Conservation (phyloP, 352 stramenopile species). For the Pythium brachiatum region DNA sequence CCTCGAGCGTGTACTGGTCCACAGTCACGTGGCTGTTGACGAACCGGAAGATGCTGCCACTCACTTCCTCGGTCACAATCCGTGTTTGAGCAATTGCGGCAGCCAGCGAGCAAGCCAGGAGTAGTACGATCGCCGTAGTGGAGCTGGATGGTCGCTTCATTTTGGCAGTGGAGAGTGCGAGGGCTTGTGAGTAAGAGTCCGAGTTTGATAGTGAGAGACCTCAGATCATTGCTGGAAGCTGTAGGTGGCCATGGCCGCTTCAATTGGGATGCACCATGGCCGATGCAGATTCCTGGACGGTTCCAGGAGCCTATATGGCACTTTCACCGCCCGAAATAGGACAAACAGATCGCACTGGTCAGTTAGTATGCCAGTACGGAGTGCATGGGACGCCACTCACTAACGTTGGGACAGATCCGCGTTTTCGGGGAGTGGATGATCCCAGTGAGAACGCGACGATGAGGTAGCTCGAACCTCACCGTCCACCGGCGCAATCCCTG, state of each 20-base stretch:
- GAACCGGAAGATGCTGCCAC: constrained; percentile 55
- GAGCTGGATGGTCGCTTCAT: not conserved
- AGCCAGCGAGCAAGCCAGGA: not conserved
- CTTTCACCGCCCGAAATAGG: not conserved
- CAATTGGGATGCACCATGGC: constrained; percentile 4
- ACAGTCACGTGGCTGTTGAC: constrained; percentile 44
- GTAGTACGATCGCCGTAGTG: not conserved
- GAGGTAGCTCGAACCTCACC: not conserved
- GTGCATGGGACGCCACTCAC: not conserved
- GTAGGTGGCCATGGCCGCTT: not conserved
- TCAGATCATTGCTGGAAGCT: not conserved
- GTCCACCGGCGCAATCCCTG: too few species aligned
- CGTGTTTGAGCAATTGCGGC: not conserved
- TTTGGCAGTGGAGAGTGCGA: not conserved
- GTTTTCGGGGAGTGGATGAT: not conserved
- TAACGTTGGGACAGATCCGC: not conserved
- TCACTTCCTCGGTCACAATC: constrained; percentile 36
- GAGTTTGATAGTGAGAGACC: not conserved
- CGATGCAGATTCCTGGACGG: not conserved
- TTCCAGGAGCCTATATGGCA: not conserved
- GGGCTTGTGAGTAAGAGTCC: not conserved
- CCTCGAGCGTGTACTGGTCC: constrained; percentile 53
- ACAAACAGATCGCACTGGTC: not conserved
- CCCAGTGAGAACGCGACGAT: not conserved
- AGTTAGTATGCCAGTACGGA: not conserved